Evolutionary conservation across 1,284 basidiomycete genomes (phyloP), one percentile per base, ranked within the genome.

Genomic region (Irpex rosettiformis): DNA sequence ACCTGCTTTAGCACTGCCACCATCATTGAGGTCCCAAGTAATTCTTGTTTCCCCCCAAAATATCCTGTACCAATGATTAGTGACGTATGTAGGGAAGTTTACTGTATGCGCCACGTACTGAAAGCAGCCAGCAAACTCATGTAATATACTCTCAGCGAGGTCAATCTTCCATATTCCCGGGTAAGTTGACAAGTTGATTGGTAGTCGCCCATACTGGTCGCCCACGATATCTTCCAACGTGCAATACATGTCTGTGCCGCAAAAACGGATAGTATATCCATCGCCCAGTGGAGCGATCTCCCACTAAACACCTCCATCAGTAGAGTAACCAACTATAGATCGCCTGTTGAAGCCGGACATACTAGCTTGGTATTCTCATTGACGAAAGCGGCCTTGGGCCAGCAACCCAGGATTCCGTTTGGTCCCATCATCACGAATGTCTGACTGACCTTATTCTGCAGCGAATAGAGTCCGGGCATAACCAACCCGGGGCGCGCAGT

Each of bases 151-250:
- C 6, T 59, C 47, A n/a, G 33, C 27, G 2, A 18, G 16, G 13
- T 43, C 57, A 13, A 61, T 55, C n/a, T 43, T 55, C 59, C 59
- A 61, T 16, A 56, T 56, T 3, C 54, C 59, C n/a, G 59, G 59
- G 13, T 55, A 22, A 13, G 28, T 56, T 7, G 59, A 61, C 6
- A 61, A 25, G 16, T 45, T 27, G 1, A 61, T 48, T 2, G 18
- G n/a, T n/a, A n/a, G n/a, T n/a, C n/a, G n/a, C n/a, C n/a, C n/a
- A n/a, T n/a, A n/a, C n/a, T n/a, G n/a, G n/a, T n/a, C n/a, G n/a
- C n/a, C n/a, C n/a, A n/a, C 16, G 21, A 21, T 30, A 25, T 48
- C 28, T 13, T 18, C 27, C 52, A 61, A n/a, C 7, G 57, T 61
- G n/a, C 57, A 58, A 42, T 55, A 61, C 48, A 52, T 54, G 53